Conservation (phyloP, 1,284 basidiomycete species). For the Puccinia horiana region DNA sequence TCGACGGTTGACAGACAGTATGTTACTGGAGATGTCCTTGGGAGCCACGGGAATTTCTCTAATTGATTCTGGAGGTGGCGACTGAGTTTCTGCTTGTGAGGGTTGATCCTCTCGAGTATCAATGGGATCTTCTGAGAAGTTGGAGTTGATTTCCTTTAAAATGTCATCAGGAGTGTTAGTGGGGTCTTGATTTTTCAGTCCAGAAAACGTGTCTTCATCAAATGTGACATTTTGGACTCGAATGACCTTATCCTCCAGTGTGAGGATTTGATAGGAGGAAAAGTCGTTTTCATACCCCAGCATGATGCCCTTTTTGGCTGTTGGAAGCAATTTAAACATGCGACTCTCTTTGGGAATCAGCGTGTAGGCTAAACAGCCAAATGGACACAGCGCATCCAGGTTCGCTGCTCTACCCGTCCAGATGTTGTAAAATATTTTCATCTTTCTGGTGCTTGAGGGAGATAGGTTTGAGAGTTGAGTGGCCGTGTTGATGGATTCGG, state of each 20-base stretch:
- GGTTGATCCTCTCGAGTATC: background rate
- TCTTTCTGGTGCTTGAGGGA: background rate
- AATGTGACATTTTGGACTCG: background rate
- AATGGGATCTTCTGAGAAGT: background rate
- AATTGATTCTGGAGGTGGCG: too few species aligned
- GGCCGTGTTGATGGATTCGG: constrained; percentile 6
- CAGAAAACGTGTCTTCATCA: background rate
- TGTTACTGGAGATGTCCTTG: background rate
- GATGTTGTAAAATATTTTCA: background rate
- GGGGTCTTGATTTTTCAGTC: background rate
- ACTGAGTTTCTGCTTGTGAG: too few species aligned
- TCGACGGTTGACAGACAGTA: background rate
- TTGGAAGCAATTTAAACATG: background rate
- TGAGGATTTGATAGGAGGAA: background rate
- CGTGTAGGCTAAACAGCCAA: background rate
- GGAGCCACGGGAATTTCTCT: too few species aligned
- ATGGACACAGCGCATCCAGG: background rate
- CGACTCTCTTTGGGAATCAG: background rate
- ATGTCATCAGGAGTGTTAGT: too few species aligned
- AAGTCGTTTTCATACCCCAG: constrained; percentile 5
- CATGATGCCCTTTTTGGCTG: background rate
- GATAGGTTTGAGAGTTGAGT: background rate
- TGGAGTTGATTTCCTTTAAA: background rate
- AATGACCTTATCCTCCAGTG: background rate
- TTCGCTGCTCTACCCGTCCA: background rate